These are phyloP conservation scores for Alternaria novae-zelandiae DNA, from an alignment of 2,329 filamentous ascomycete species.

Conservation along the genomic window DNA sequence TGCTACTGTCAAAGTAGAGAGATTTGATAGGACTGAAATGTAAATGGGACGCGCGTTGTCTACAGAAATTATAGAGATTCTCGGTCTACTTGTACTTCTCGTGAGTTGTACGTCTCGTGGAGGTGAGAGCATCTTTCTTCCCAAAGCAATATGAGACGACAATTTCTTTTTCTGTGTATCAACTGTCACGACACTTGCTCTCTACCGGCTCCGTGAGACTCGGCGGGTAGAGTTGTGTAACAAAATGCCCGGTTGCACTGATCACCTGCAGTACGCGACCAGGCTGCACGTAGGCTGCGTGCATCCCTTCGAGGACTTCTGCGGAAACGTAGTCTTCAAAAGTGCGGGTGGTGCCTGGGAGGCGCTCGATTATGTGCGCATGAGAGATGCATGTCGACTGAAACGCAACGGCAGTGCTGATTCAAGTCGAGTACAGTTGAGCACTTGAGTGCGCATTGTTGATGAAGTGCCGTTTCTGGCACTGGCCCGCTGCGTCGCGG, in stretches of 20 bases:
- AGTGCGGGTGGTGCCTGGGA: slow-evolving; percentile 3
- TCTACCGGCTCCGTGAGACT: slow-evolving; percentile 8
- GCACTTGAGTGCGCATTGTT: neutral
- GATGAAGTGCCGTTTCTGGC: slow-evolving; percentile 9
- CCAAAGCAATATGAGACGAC: slow-evolving; percentile 8
- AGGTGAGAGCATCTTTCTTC: neutral
- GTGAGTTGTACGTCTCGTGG: neutral
- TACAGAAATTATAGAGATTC: neutral
- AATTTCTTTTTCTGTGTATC: slow-evolving; percentile 6
- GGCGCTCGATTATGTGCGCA: neutral
- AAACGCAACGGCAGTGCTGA: neutral
- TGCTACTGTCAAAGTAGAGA: neutral
- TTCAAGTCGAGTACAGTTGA: neutral
- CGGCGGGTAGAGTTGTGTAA: slow-evolving; percentile 15
- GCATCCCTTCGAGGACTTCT: neutral
- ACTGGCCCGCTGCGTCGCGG: slow-evolving; percentile 20
- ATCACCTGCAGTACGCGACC: slow-evolving; percentile 25
- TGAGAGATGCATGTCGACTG: neutral
- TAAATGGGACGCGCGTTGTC: neutral
- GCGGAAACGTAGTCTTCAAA: neutral
- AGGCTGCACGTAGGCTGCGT: slow-evolving; percentile 20
- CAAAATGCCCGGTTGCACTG: slow-evolving; percentile 18
- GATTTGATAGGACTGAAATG: neutral
- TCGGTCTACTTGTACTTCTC: slow-evolving; percentile 6
- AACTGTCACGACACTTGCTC: slow-evolving; percentile 4